Evolutionary conservation across 2,329 filamentous ascomycete genomes (phyloP), one percentile per base, ranked within the genome.

Genomic region (Colletotrichum ledebouriae): DNA sequence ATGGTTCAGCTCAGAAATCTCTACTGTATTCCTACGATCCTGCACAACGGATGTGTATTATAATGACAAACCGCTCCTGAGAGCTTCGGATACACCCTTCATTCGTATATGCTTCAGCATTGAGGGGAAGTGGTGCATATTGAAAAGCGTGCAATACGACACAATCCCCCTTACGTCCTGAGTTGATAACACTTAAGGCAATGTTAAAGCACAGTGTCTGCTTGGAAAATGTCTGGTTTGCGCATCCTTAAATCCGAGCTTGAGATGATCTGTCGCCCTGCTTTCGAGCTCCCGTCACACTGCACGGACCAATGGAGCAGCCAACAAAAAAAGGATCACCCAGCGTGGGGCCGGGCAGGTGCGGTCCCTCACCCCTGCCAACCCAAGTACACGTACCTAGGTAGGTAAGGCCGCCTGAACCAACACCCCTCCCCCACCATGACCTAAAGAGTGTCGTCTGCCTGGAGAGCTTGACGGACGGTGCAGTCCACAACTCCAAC

Each of bases 1-100:
- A 60, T 56, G 11, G 33, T 13, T 44, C 60, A 57, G 67, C 59
- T 71, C 65, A n/a, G 72, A 76, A 83, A 79, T 85, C 83, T 83
- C 82, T 79, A 82, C 82, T 84, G 82, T 84, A 83, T 79, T 69
- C 59, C 41, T 60, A 67, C 17, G 53, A 44, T 63, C 41, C 49
- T 33, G 37, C 41, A 60, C 55, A 56, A 44, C 20, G 47, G 66
- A 50, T 63, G 25, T 69, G 66, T 69, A 69, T 33, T 55, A 69
- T 69, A 66, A 69, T 69, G 56, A 69, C 3, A 68, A 46, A 65
- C 60, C 41, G 49, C 61, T 29, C 22, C 62, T 57, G 62, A 59
- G 17, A 60, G 53, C 34, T 65, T 65, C 41, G 13, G 11, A 46
- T 47, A 58, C 52, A 46, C 17, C 22, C 44, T 42, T 56, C 49